These are phyloP conservation scores for Ceratocystis colombiana DNA, from an alignment of 2,329 filamentous ascomycete species.

Conservation along the genomic window DNA sequence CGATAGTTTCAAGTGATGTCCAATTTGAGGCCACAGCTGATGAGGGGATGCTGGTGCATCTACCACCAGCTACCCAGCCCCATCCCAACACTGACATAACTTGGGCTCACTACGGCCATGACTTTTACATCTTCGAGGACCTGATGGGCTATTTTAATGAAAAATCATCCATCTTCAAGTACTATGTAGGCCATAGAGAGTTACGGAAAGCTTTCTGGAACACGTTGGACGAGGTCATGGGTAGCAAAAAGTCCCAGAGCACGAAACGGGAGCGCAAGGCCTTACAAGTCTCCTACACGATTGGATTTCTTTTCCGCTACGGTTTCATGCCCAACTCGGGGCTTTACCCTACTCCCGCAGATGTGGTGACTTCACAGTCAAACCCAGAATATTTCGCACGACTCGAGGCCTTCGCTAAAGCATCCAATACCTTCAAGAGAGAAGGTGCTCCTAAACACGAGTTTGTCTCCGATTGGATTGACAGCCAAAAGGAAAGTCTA, in stretches of 20 bases:
- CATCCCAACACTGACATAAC: neutral
- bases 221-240: neutral
- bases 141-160: slow-evolving; percentile 14
- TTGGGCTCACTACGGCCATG: slow-evolving; percentile 9
- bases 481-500: neutral
- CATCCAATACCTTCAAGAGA: neutral
- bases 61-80: neutral
- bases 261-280: neutral
- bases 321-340: slow-evolving; percentile 6
- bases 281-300: neutral
- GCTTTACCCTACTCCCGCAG: neutral
- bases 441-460: neutral
- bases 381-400: slow-evolving; percentile 10
- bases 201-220: slow-evolving; percentile 4
- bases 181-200: neutral
- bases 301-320: slow-evolving; percentile 6
- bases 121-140: slow-evolving; percentile 17
- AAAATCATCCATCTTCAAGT: slow-evolving; percentile 8
- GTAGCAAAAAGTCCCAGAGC: neutral
- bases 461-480: neutral
- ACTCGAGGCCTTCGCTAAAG: neutral
- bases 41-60: neutral
- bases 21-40: slow-evolving; percentile 6
- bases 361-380: neutral
- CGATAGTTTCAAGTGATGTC: neutral